Percentiles rank a stretch among this genome's conserved stretches.
Conservation (phyloP, 2,329 filamentous ascomycete genomes). For the Proliferodiscus dingleyae region DNA sequence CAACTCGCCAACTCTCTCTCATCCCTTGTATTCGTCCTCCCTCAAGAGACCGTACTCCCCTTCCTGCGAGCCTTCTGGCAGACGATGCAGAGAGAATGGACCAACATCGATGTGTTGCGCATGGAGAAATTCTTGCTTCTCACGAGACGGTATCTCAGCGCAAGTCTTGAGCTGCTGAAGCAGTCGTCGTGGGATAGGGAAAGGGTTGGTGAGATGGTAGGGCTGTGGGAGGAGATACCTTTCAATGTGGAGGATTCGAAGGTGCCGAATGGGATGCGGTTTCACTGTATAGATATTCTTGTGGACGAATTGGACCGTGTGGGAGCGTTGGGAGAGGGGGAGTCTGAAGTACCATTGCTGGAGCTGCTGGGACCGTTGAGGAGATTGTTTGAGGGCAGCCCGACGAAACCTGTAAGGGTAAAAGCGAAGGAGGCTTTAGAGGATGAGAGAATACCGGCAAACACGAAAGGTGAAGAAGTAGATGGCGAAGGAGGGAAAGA, state of each 20-base stretch:
- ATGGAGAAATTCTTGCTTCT: conserved; percentile 93
- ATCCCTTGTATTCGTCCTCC: conserved; percentile 58
- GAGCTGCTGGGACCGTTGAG: conserved; percentile 40
- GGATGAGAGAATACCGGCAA: conserved; percentile 70
- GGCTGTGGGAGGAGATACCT: conserved; percentile 41
- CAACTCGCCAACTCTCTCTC: conserved; percentile 74
- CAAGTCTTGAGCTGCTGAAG: conserved; percentile 52
- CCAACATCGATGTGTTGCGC: conserved; percentile 64
- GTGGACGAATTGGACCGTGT: conserved; percentile 81
- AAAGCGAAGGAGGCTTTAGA: conserved; percentile 65
- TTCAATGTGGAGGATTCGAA: conserved; percentile 38
- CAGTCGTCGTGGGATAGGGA: conserved; percentile 33
- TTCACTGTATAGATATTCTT: conserved; percentile 88
- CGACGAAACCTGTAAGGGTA: conserved; percentile 66
- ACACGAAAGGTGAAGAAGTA: conserved; percentile 36
- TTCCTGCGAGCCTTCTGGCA: conserved; percentile 65
- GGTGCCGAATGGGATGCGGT: conserved; percentile 76
- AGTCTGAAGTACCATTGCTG: conserved; percentile 33
- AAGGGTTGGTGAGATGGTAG: conserved; percentile 39
- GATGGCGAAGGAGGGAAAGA: conserved; percentile 35
- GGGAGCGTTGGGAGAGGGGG: conserved; percentile 43
- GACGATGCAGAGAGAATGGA: conserved; percentile 65
- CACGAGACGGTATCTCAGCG: conserved; percentile 70
- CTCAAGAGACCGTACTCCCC: conserved; percentile 38
- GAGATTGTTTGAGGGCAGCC: conserved; percentile 44